Percentiles rank a stretch among this genome's conserved stretches.
phyloP scores from a whole-genome alignment of 148 eudicot species.

The Chenopodium suecicum region DNA sequence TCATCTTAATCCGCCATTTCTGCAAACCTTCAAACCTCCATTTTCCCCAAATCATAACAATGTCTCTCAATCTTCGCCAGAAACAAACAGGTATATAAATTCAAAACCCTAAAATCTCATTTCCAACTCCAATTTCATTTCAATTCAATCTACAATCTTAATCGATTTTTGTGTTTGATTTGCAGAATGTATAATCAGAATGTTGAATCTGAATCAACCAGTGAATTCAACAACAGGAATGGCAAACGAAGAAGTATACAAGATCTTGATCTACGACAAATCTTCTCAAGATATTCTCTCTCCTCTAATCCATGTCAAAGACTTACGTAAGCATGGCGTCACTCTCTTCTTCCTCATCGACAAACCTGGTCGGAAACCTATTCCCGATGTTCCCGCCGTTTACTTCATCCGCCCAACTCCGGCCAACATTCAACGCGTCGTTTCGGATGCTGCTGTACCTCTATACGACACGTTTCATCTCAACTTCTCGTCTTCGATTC shows the following conservation, averaged over 20 bases:
- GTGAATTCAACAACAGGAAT: conserved; percentile 56
- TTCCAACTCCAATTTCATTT: neutral
- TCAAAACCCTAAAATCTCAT: conserved; percentile 7
- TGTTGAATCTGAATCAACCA: conserved; percentile 93
- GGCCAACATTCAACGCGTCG: conserved; percentile 55
- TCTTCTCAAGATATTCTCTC: conserved; percentile 82
- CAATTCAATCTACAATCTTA: conserved; percentile 3
- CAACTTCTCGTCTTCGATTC: conserved; percentile 82
- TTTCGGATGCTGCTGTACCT: conserved; percentile 53
- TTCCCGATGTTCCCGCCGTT: conserved; percentile 86
- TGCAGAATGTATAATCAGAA: conserved; percentile 81
- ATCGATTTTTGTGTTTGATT: neutral
- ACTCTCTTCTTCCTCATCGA: conserved; percentile 87
- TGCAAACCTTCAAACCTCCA: neutral
- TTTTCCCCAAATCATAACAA: conserved; percentile 17
- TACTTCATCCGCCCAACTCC: conserved; percentile 72
- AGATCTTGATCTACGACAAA: conserved; percentile 89
- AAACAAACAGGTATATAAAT: conserved; percentile 67
- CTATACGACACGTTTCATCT: conserved; percentile 79
- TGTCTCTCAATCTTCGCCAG: conserved; percentile 90
- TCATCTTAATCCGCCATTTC: neutral
- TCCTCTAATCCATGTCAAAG: conserved; percentile 87
- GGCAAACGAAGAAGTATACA: conserved; percentile 87
- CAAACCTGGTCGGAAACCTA: conserved; percentile 71
- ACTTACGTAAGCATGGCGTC: conserved; percentile 90